Conservation (phyloP, 371 early-diverging fungal species). For the Encephalitozoon romaleae region DNA sequence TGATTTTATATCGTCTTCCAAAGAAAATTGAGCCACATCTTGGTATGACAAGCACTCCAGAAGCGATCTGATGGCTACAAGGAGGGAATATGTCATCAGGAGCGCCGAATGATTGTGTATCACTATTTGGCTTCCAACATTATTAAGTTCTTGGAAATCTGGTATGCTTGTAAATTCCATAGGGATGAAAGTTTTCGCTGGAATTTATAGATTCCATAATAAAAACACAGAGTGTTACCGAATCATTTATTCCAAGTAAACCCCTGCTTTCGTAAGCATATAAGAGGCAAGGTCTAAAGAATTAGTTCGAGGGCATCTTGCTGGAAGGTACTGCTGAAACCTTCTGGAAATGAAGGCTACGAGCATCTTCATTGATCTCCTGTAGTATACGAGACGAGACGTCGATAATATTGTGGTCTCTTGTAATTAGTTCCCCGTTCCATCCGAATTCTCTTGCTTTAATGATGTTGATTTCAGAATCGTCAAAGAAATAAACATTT, state of each 20-base stretch:
- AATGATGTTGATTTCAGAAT: conserved; percentile 24
- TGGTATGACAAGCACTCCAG: neutral
- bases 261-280: neutral
- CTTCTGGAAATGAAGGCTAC: too few species aligned
- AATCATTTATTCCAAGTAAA: neutral
- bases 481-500: conserved; percentile 48
- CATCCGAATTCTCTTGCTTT: conserved; percentile 31
- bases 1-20: neutral
- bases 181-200: too few species aligned
- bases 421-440: conserved; percentile 3
- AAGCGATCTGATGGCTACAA: neutral
- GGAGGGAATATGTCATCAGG: neutral
- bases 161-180: too few species aligned
- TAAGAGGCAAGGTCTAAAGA: neutral
- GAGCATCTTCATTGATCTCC: neutral
- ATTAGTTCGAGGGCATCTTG: neutral
- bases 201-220: too few species aligned
- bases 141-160: neutral
- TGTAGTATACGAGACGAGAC: neutral
- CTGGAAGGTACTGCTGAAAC: neutral
- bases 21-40: neutral
- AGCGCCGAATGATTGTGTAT: neutral
- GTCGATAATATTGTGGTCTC: neutral
- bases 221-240: neutral
- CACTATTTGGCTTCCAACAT: neutral